A percentile compares a stretch with the other conserved stretches of the same genome.
Conservation (phyloP, 2,329 filamentous ascomycete genomes). For the Botrytis medusae region DNA sequence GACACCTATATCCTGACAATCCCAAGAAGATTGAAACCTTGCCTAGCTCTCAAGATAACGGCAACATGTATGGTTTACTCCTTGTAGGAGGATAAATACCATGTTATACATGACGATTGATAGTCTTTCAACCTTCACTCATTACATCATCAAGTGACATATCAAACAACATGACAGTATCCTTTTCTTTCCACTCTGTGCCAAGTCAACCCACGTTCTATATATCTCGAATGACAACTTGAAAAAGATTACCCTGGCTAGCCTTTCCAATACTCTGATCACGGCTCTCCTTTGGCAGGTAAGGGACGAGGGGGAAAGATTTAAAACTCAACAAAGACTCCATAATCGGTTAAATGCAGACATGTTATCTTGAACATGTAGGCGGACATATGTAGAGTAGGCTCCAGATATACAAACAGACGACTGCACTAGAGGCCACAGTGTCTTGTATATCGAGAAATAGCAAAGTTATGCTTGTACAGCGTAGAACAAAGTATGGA, state of each 20-base stretch:
- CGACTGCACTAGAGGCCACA: not conserved
- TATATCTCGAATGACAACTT: not conserved
- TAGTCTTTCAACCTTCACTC: not conserved
- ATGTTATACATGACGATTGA: not conserved
- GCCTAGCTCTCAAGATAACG: not conserved
- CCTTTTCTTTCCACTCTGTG: not conserved
- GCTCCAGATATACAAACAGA: not conserved
- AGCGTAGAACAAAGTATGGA: not conserved
- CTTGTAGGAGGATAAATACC: not conserved
- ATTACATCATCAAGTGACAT: not conserved
- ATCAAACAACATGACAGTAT: not conserved
- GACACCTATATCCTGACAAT: not conserved
- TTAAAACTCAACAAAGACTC: not conserved
- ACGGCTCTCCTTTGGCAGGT: fast-evolving
- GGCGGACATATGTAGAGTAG: not conserved
- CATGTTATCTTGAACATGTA: not conserved
- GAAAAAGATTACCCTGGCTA: not conserved
- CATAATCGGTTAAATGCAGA: not conserved
- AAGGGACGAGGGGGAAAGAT: not conserved
- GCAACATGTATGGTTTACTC: not conserved
- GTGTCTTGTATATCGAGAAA: not conserved
- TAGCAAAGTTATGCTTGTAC: not conserved
- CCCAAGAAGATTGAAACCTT: not conserved
- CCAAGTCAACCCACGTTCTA: not conserved
- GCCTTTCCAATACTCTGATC: not conserved